Conservation (phyloP, 192 early-diverging fungal species). For the Pilobolus umbonatus region DNA sequence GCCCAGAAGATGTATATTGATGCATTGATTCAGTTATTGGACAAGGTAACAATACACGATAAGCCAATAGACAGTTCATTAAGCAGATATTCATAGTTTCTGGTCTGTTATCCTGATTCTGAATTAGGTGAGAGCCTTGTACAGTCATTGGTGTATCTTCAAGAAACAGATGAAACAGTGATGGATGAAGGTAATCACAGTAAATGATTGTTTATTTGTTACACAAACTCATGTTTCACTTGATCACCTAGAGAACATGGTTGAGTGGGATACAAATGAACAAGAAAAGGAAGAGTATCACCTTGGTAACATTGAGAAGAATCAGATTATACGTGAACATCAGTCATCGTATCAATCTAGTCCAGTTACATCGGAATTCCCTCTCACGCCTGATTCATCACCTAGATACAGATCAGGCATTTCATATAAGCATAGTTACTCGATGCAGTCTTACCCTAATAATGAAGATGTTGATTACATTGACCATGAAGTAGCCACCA, state of each 20-base stretch:
- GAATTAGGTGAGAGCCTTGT: conserved; percentile 4
- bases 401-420: no score
- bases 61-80: background rate
- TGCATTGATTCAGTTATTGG: conserved; percentile 18
- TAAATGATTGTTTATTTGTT: background rate
- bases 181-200: background rate
- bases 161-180: background rate
- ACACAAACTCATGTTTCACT: conserved; percentile 8
- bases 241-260: background rate
- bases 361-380: conserved; percentile 12
- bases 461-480: background rate
- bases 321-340: background rate
- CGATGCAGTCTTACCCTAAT: background rate
- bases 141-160: conserved; percentile 9
- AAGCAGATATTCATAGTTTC: background rate
- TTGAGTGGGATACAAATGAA: conserved; percentile 6
- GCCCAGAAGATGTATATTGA: conserved; percentile 29
- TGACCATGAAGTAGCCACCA: conserved; percentile 21
- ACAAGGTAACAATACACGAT: conserved; percentile 15
- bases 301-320: conserved; percentile 1
- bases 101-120: conserved; percentile 3
- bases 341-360: conserved; percentile 6
- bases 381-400: conserved; percentile 18
- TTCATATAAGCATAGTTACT: background rate
- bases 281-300: conserved; percentile 13